Conservation (phyloP, 2,329 filamentous ascomycete species). For the Aureobasidium sp. region DNA sequence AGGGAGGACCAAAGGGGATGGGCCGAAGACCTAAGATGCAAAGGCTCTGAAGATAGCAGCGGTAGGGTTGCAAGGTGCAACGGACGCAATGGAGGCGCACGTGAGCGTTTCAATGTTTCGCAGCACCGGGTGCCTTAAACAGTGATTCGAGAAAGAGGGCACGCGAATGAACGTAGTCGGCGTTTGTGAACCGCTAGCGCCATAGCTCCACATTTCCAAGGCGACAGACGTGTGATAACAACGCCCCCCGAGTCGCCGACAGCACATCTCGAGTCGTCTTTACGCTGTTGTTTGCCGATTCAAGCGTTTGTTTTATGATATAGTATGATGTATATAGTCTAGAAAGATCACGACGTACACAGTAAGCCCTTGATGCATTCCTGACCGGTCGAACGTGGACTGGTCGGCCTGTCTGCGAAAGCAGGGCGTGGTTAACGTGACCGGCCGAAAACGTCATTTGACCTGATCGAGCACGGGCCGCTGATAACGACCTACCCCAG, state of each 20-base stretch:
- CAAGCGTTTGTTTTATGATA: too few relatives aligned
- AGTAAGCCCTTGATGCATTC: neutral
- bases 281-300: neutral
- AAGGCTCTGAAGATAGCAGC: conserved; percentile 3
- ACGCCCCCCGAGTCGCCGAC: neutral
- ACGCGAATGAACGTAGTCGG: neutral
- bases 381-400: neutral
- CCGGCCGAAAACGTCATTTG: neutral
- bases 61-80: conserved; percentile 2
- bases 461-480: neutral
- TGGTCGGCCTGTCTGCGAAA: neutral
- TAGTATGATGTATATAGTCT: neutral
- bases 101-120: conserved; percentile 12
- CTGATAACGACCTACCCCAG: conserved; percentile 4
- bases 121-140: conserved; percentile 5
- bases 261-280: neutral
- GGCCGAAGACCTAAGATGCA: neutral
- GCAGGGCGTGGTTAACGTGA: neutral
- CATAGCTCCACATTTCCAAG: conserved; percentile 1
- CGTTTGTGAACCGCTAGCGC: conserved; percentile 5
- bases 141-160: conserved; percentile 1
- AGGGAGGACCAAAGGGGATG: neutral
- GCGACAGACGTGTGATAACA: neutral
- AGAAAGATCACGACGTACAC: too few relatives aligned
- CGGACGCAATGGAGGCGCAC: conserved; percentile 4